Evolutionary conservation across 306 rosid genomes (phyloP).

Genomic region (apple (Malus domestica)): ASM211411v1 NC_041797.1:3390501-3391000

Average conservation of each 20-base stretch:
- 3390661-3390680: neutral
- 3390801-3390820: slow-evolving; percentile 26
- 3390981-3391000: slow-evolving; percentile 32
- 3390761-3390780: slow-evolving; percentile 1
- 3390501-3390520: neutral
- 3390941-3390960: slow-evolving; percentile 40
- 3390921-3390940: slow-evolving; percentile 40
- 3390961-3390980: slow-evolving; percentile 10
- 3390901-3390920: slow-evolving; percentile 76
- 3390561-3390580: slow-evolving; percentile 8
- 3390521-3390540: neutral
- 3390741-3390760: slow-evolving; percentile 28
- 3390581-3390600: neutral
- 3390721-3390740: slow-evolving; percentile 27
- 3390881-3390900: slow-evolving; percentile 31
- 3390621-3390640: neutral
- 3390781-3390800: slow-evolving; percentile 16
- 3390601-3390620: neutral
- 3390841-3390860: slow-evolving; percentile 30
- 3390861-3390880: slow-evolving; percentile 39
- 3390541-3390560: neutral
- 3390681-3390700: slow-evolving; percentile 22
- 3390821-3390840: slow-evolving; percentile 44
- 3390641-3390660: slow-evolving; percentile 1
- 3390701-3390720: slow-evolving; percentile 13